Percentiles rank a stretch among this genome's conserved stretches.
These are phyloP conservation scores for Puya raimondii DNA, from an alignment of 176 grass and related monocot genomes.

Conservation along the genomic window DNA sequence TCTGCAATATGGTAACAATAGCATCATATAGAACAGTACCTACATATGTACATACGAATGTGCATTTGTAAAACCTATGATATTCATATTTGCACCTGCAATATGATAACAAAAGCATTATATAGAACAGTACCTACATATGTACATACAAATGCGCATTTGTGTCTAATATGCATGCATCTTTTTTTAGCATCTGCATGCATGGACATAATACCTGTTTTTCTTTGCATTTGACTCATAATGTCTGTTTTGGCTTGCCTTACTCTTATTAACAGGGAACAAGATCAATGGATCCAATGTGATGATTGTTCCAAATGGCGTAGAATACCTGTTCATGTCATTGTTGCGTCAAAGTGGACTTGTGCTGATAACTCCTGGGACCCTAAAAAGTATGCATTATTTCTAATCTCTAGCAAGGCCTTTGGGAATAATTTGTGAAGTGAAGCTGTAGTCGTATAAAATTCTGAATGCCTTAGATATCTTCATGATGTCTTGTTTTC, in stretches of 20 bases:
- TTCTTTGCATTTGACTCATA: not conserved
- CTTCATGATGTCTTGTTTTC: no score
- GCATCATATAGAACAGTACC: not conserved
- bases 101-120: not conserved
- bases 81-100: constrained; percentile 1
- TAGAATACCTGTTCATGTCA: constrained; percentile 66
- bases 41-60: not conserved
- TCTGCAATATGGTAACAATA: not conserved
- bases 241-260: no score
- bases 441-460: no score
- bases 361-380: constrained; percentile 77
- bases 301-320: constrained; percentile 98
- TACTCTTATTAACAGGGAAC: constrained; percentile 43
- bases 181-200: not conserved
- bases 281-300: constrained; percentile 98
- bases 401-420: not conserved
- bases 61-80: not conserved
- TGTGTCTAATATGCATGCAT: no score
- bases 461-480: no score
- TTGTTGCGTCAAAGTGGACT: constrained; percentile 79
- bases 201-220: constrained; percentile 16
- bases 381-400: constrained; percentile 44
- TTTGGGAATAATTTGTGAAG: no score
- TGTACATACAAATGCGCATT: not conserved
- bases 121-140: not conserved